Evolutionary conservation across 192 early-diverging fungal genomes (phyloP).

Genomic region (Dimargaris verticillata): DNA sequence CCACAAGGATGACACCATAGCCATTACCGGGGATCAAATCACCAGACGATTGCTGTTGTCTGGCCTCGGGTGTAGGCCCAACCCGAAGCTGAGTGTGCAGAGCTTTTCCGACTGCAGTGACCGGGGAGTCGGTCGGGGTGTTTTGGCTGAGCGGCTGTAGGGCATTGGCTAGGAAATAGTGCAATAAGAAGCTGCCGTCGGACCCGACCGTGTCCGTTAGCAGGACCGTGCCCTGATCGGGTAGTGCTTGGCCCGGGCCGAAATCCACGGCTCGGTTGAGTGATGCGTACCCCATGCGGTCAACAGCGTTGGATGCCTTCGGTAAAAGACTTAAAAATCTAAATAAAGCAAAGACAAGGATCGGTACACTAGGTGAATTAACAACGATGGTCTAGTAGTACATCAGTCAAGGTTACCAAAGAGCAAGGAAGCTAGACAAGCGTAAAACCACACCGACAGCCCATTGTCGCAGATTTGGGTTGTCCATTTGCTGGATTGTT

Average conservation of each 20-base stretch:
- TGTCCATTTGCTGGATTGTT: too few species aligned
- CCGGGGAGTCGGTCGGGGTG: background rate
- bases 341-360: too few species aligned
- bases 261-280: background rate
- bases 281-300: background rate
- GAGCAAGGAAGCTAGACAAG: too few species aligned
- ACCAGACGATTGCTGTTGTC: background rate
- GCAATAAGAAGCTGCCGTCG: slow-evolving; percentile 39
- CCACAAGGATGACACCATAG: slow-evolving; percentile 34
- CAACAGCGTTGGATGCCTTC: background rate
- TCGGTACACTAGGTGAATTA: too few species aligned
- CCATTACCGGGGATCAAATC: background rate
- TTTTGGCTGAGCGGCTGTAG: slow-evolving; percentile 20
- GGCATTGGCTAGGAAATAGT: slow-evolving; percentile 43
- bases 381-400: too few species aligned
- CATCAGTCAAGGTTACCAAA: too few species aligned
- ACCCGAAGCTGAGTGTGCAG: background rate
- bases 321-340: background rate
- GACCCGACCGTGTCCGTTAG: slow-evolving; percentile 37
- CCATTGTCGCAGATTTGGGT: too few species aligned
- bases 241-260: background rate
- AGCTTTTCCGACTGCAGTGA: background rate
- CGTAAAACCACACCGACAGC: too few species aligned
- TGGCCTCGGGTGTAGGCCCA: background rate
- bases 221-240: slow-evolving; percentile 16